Conservation (phyloP, 2,329 filamentous ascomycete genomes). For the Pseudodiploospora longispora region DNA sequence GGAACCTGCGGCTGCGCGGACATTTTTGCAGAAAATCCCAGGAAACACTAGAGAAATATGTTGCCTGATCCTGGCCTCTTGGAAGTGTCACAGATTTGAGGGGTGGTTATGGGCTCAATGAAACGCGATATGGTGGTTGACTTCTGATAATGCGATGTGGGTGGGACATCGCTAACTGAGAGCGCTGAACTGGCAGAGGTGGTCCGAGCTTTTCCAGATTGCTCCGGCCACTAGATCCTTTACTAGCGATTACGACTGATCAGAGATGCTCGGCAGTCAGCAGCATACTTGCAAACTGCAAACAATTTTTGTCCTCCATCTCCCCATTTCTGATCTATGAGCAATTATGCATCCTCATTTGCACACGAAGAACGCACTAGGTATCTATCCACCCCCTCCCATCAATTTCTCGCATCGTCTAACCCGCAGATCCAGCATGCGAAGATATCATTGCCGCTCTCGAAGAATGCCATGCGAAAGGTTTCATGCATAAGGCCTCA, state of each 20-base stretch:
- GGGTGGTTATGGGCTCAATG: no score
- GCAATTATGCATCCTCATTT: constrained; percentile 89
- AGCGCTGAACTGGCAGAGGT: constrained; percentile 2
- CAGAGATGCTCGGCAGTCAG: no score
- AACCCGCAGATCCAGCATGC: constrained; percentile 58
- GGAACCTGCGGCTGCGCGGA: constrained; percentile 33
- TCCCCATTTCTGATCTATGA: neutral
- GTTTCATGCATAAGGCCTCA: constrained; percentile 84
- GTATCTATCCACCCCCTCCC: constrained; percentile 36
- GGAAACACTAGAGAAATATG: no score
- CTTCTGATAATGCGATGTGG: no score
- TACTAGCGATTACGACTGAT: no score
- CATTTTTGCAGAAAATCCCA: no score
- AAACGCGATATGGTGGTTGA: no score
- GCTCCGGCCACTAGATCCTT: neutral
- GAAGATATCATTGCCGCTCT: constrained; percentile 89
- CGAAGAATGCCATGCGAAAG: constrained; percentile 88
- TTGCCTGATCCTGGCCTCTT: no score
- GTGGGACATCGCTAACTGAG: no score
- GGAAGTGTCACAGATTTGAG: no score
- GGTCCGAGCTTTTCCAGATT: constrained; percentile 22
- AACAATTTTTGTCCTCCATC: no score
- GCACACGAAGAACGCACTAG: constrained; percentile 83
- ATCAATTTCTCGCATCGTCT: constrained; percentile 4
- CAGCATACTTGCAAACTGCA: no score